Base-by-base conservation (phyloP, 345 rosid genomes). In the Lumnitzera racemosa region DNA sequence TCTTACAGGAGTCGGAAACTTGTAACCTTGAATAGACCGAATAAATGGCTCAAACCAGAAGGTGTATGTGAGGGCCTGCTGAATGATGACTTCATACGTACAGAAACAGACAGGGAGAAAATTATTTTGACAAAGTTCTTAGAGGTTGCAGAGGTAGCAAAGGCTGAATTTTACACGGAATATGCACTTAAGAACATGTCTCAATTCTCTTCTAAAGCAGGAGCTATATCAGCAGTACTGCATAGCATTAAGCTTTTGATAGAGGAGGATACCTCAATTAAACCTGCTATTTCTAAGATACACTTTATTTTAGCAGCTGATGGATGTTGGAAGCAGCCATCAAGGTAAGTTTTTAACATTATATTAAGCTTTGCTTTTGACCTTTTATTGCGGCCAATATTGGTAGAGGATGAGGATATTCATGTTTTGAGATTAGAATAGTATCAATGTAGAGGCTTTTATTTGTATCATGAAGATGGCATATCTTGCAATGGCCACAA, bases 251-350 rank as follows among this genome's bases (percentile, higher is more conserved):
- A 86, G 76, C 78, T 80, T 74, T 74, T 91, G 64, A 72, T 81
- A 63, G 82, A 76, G n/a, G 79, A 72, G 66, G 96, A 91, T 76
- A 58, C 58, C 61, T 74, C 90, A 65, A 80, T 83, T 63, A 86
- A 69, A 71, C 66, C 77, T 65, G 80, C 77, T 52, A 68, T 91
- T 61, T 84, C 87, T 2, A 51, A 58, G 12, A 79, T 80, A 4
- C 89, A 95, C 63, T 88, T 91, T 81, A 92, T 91, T 74, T 81
- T 88, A 58, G 81, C 91, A 53, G 91, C 84, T 48, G 68, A 91
- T 70, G 96, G 96, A 74, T 73, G 75, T 57, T 91, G 98, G 98
- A 88, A 83, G 74, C 84, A 81, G 51, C 95, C 98, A 61, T 88
- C 90, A 61, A 89, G 98, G 98, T 88, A 48, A 24, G 47, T 49